Conservation (phyloP, 2,329 filamentous ascomycete genomes). For the Penicillium digitatum region DNA sequence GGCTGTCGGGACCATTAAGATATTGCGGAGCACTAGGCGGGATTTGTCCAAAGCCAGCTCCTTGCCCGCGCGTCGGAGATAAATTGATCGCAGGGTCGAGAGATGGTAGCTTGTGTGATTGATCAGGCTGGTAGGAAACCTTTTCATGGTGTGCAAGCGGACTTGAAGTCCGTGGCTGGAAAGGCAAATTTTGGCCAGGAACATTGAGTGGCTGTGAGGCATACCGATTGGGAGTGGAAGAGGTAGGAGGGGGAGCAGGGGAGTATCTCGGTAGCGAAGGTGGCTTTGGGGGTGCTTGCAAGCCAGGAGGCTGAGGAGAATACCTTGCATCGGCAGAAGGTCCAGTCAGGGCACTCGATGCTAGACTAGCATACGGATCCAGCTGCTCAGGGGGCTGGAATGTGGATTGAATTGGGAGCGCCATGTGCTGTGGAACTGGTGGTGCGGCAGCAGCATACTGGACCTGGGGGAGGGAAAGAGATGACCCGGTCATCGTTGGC, state of each 20-base stretch:
- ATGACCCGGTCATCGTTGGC: slow-evolving; percentile 15
- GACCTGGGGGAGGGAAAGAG: background rate
- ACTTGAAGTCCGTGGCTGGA: slow-evolving; percentile 62
- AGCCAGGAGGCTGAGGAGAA: slow-evolving; percentile 39
- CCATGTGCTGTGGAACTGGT: slow-evolving; percentile 18
- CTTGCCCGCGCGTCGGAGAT: slow-evolving; percentile 22
- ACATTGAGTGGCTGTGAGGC: slow-evolving; percentile 36
- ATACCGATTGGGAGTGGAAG: slow-evolving; percentile 37
- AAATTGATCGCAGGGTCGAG: slow-evolving; percentile 24
- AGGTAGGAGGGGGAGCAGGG: slow-evolving; percentile 42
- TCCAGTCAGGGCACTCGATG: slow-evolving; percentile 28
- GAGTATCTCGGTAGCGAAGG: slow-evolving; percentile 42
- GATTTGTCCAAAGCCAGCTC: slow-evolving; percentile 20
- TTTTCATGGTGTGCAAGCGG: slow-evolving; percentile 54
- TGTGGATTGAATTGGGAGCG: slow-evolving; percentile 18
- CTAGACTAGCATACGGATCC: slow-evolving; percentile 32
- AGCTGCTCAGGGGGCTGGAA: slow-evolving; percentile 33
- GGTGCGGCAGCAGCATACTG: slow-evolving; percentile 19
- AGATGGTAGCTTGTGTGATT: slow-evolving; percentile 21
- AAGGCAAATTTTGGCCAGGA: slow-evolving; percentile 44
- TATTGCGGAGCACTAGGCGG: slow-evolving; percentile 13
- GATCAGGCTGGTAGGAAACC: slow-evolving; percentile 31
- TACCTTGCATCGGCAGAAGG: slow-evolving; percentile 37
- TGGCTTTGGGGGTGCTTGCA: slow-evolving; percentile 34
- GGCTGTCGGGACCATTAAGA: slow-evolving; percentile 4